Conservation (phyloP, 2,329 filamentous ascomycete genomes). For the Xylaria sp. region DNA sequence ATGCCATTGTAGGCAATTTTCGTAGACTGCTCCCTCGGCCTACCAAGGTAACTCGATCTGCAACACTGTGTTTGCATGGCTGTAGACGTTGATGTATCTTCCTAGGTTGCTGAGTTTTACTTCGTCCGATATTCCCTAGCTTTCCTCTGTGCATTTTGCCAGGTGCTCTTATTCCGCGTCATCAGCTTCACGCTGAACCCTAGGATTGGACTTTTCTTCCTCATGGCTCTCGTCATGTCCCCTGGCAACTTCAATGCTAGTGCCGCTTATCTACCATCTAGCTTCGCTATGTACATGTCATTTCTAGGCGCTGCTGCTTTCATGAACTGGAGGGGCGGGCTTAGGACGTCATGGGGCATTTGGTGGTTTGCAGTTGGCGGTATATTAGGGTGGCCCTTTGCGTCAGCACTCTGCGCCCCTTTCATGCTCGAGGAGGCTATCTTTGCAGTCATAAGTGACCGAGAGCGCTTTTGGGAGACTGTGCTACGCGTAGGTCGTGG, state of each 20-base stretch:
- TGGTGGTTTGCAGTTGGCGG: slow-evolving; percentile 90
- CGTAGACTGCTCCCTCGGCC: slow-evolving; percentile 71
- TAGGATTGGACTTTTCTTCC: slow-evolving; percentile 84
- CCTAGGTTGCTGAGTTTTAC: slow-evolving; percentile 80
- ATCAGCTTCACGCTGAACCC: slow-evolving; percentile 81
- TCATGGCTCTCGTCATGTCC: slow-evolving; percentile 79
- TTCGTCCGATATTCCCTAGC: slow-evolving; percentile 81
- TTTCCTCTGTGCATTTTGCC: slow-evolving; percentile 79
- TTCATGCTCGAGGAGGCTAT: slow-evolving; percentile 82
- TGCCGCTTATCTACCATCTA: slow-evolving; percentile 87
- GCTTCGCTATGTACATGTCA: slow-evolving; percentile 94
- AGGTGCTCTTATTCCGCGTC: slow-evolving; percentile 82
- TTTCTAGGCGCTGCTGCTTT: slow-evolving; percentile 90
- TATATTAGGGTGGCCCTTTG: slow-evolving; percentile 94
- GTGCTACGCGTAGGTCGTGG: slow-evolving; percentile 74
- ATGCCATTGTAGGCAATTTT: slow-evolving; percentile 76
- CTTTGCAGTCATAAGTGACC: slow-evolving; percentile 63
- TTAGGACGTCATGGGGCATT: slow-evolving; percentile 84
- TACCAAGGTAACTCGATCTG: slow-evolving; percentile 60
- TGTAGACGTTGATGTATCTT: slow-evolving; percentile 30
- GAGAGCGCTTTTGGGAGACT: slow-evolving; percentile 68
- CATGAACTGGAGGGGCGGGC: slow-evolving; percentile 85
- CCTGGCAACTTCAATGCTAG: slow-evolving; percentile 95
- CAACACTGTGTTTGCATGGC: not conserved
- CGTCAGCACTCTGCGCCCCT: slow-evolving; percentile 81